A percentile compares a stretch with the other conserved stretches of the same genome.
These are phyloP conservation scores for Alternaria viburni DNA, from an alignment of 2,329 filamentous ascomycete genomes.

Conservation along the genomic window DNA sequence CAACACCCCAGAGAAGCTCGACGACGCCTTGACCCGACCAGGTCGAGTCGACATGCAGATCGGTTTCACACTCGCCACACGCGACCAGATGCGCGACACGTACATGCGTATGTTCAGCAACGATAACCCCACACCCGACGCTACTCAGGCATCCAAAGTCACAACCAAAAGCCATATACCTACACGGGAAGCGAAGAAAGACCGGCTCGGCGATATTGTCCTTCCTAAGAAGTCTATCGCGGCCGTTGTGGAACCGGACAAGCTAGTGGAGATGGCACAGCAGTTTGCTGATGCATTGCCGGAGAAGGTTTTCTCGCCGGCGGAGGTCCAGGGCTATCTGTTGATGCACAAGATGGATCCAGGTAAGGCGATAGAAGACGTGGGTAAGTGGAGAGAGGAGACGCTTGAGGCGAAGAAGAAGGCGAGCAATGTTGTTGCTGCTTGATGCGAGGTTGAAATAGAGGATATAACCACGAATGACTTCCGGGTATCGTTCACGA, in stretches of 20 bases:
- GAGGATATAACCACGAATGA: not conserved
- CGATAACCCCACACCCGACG: not conserved
- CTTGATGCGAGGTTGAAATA: not conserved
- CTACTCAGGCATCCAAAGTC: not conserved
- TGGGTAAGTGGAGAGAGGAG: conserved; percentile 52
- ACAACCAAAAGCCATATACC: not conserved
- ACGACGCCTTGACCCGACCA: conserved; percentile 75
- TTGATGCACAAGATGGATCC: conserved; percentile 59
- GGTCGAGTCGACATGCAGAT: conserved; percentile 74
- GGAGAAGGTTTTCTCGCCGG: conserved; percentile 57
- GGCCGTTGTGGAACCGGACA: conserved; percentile 19
- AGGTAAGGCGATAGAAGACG: conserved; percentile 51
- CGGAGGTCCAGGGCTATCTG: conserved; percentile 61
- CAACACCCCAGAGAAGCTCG: conserved; percentile 75
- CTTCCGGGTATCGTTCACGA: not conserved
- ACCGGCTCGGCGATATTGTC: conserved; percentile 17
- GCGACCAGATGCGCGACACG: conserved; percentile 50
- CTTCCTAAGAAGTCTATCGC: not conserved
- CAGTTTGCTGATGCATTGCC: conserved; percentile 56
- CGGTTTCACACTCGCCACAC: conserved; percentile 59
- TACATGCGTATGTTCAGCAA: conserved; percentile 51
- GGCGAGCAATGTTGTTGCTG: conserved; percentile 25
- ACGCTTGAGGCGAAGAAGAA: conserved; percentile 42
- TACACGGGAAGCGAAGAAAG: not conserved
- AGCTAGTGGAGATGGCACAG: conserved; percentile 51